Evolutionary conservation across 176 grass and related monocot species (phyloP), one percentile per base, ranked within the genome.

Genomic region (Cenchrus purpureus): DNA sequence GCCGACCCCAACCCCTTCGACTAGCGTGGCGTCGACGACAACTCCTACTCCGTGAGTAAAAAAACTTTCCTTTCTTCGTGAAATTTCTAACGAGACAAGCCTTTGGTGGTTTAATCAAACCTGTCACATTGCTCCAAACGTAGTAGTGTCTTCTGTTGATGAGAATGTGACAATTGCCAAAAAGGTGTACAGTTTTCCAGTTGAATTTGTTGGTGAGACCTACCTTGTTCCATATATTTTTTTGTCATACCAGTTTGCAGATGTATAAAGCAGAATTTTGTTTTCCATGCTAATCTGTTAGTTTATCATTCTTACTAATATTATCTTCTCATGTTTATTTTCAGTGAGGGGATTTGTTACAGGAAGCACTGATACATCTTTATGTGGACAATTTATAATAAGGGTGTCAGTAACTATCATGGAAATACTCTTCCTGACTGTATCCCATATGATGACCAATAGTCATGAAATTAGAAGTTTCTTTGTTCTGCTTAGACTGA

Each of bases 171-270:
- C 97, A 63, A 94, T 96, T 86, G 97, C 97, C 53, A 25, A 94
- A 92, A 87, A 98, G 78, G 66, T 98, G 91, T 86, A 84, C 90
- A 37, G 97, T 68, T 96, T 98, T 78, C 97, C 93, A 80, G 97
- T 98, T 87, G 97, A 98, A 94, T 98, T 98, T 94, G 93, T 98
- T 62, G 93, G 97, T 98, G 87, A 94, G 92, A 63, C 73, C 76
- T 83, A 83, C 68, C 74, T 51, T 79, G 20, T 52, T 83, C 14
- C 29, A 61, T 90, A n/a, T 79, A 16, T 79, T 87, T 51, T 25
- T 79, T 74, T 79, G 1, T 15, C 13, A 67, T 89, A 67, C 62
- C 22, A 60, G 50, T 69, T 82, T 75, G 29, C 75, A 82, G 45
- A 68, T 42, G 8, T 43, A 66, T 25, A 25, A 52, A 32, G 6